Base-by-base conservation (phyloP, 345 rosid species). In the Eucalyptus caleyi region DNA sequence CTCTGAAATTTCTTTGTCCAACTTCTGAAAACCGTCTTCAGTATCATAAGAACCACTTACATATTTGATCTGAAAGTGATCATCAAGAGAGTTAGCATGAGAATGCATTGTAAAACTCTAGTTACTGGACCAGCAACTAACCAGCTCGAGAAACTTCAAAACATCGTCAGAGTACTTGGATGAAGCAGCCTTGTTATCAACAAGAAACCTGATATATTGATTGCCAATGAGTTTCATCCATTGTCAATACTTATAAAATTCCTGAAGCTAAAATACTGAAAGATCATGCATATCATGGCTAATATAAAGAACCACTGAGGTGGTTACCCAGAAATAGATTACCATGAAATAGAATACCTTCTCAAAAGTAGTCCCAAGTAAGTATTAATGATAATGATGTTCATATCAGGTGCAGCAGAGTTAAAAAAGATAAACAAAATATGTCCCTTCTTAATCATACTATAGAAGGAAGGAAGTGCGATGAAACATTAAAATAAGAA, bases 41-140 rank as follows among this genome's bases (percentile, higher is more conserved):
- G 91, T 88, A 86, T 97, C 99, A 92, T 98, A 98, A 47, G 97
- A 91, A 16, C 99, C 99, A 87, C 96, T 95, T 88, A 97, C 97
- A 92, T 98, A 98, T 92, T 98, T 96, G 90, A 98, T 95, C 99
- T 98, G 92, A 91, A 90, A 65, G 88, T 47, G n/a, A 60, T 37
- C 85, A 45, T 34, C 45, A 9, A 49, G 42, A 59, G 40, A 47
- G 47, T 82, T 44, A 88, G 54, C 50, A 53, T 23, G 51, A 90
- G 86, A 50, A 86, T 24, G 32, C 6, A 50, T 15, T 47, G 42
- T 34, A n/a, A 50, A 92, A 34, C 45, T 50, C 88, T 37, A 60
- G 18, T 60, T 16, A 59, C 87, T 81, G 86, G 21, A 47, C 12
- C 86, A 90, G 62, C 44, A 88, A 95, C 97, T 87, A 89, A 98